Base-by-base conservation (phyloP, 2,329 filamentous ascomycete genomes). In the Chrysosporium queenslandicum region DNA sequence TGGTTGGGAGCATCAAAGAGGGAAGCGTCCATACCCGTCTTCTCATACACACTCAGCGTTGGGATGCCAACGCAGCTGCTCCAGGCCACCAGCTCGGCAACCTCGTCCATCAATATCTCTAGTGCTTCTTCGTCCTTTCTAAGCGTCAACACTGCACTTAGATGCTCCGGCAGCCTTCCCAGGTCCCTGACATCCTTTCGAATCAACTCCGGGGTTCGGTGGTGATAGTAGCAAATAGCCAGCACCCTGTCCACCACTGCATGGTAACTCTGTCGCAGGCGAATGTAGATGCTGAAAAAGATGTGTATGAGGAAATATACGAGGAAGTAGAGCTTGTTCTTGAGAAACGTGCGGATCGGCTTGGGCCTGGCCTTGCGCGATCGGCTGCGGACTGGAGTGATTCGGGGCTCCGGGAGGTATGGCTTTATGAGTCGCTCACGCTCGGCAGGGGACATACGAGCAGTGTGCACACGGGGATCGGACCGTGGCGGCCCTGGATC, bases 191-290 rank as follows among this genome's bases (percentile, higher is more conserved):
- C 84, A 71, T 98, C 92, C 63, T 85, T 83, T 63, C 85, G 82
- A 60, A 98, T 95, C 64, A 95, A 81, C 65, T 94, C 87, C 6
- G 92, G 92, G 0, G 91, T 94, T 49, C 87, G 86, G 69, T 98
- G 92, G 71, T 98, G 94, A 72, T 98, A 92, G 68, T 91, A 90
- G 51, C 94, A 76, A 56, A 97, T 79, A 8, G 87, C 86, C 50
- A 88, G 80, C 58, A 91, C 73, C 55, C 86, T 83, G 66, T 92
- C 86, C 59, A 82, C 75, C 46, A 94, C 77, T 7, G 84, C 80
- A 66, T 91, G 85, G 71, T 88, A 92, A 52, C 82, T 80, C 64
- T 88, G 83, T 53, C 90, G 83, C 54, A 87, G 71, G 57, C 89
- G 85, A 59, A 96, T 84, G 67, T 92, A 94, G 58, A 97, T 74